Evolutionary conservation across 1,284 basidiomycete genomes (phyloP), one percentile per base, ranked within the genome.

Genomic region (Moesziomyces sp.): DNA sequence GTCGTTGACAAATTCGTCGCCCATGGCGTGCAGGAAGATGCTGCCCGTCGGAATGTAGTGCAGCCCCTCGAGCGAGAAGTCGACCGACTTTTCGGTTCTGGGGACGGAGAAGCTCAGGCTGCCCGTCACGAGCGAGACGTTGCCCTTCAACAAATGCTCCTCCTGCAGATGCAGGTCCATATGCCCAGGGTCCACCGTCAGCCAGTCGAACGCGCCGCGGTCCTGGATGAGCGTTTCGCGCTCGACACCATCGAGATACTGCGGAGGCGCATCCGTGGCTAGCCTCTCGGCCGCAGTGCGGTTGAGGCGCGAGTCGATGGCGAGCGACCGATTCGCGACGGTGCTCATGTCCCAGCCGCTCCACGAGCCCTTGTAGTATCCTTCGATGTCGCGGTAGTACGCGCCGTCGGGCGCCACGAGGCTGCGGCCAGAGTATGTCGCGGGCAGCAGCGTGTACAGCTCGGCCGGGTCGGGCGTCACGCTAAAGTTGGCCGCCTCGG

Each of bases 1-100:
- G 14, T 19, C 57, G 18, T 14, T 23, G 52, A 46, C 40, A 21
- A 52, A 58, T 70, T 60, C 66, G 13, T 53, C 46, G n/a, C 46
- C 49, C 30, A 61, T 18, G 18, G 44, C 60, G 26, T 53, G 52
- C 13, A 60, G 30, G 28, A 52, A 77, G 14, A 74, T 33, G 23
- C 58, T 63, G n/a, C 66, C 75, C 14, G 65, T 71, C 19, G 48
- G 54, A 5, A 69, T 49, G 23, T 66, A 71, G 44, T 78, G 58
- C 16, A 74, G 68, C 19, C 77, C 76, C 13, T 79, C 79, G 10
- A 83, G 72, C 10, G 70, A 67, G 24, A 79, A 71, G 33, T 74
- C 70, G 40, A 80, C 14, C 14, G 30, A 24, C 23, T n/a, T 47
- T 38, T 8, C 38, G 16, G 30, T 18, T 0, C 11, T 11, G 6